Evolutionary conservation across 208 protist genomes (phyloP).

Genomic region (Crithidia fasciculata): DNA sequence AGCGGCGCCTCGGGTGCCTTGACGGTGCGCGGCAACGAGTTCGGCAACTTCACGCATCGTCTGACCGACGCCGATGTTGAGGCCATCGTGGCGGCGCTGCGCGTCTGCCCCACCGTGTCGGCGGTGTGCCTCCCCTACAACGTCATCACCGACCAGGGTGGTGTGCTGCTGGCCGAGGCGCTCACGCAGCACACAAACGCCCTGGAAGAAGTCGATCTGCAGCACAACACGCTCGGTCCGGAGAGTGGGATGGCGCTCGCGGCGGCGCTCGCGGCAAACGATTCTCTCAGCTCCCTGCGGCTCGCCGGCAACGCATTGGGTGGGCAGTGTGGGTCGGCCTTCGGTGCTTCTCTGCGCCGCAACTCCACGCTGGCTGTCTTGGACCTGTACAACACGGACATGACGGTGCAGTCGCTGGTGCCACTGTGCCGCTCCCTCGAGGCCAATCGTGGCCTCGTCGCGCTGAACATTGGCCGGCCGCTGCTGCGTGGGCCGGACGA

Average conservation of each 20-base stretch:
- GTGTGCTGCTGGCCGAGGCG: conserved; percentile 44
- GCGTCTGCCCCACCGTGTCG: conserved; percentile 26
- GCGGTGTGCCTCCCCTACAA: conserved; percentile 75
- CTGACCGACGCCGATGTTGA: conserved; percentile 67
- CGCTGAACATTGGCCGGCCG: conserved; percentile 70
- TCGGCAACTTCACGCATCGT: conserved; percentile 62
- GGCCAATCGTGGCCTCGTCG: conserved; percentile 48
- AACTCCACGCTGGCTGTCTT: conserved; percentile 47
- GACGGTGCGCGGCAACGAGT: conserved; percentile 58
- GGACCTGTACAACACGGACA: conserved; percentile 60
- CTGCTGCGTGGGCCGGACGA: conserved; percentile 66
- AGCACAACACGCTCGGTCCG: conserved; percentile 61
- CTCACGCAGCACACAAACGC: conserved; percentile 36
- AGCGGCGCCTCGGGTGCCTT: conserved; percentile 31
- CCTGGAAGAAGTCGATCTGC: conserved; percentile 61
- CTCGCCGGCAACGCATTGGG: conserved; percentile 70
- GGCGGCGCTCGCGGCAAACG: conserved; percentile 30
- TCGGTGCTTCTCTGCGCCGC: conserved; percentile 42
- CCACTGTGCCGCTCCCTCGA: conserved; percentile 43
- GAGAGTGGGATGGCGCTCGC: conserved; percentile 51
- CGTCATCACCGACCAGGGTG: conserved; percentile 51
- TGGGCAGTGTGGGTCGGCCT: conserved; percentile 35
- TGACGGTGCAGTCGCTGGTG: conserved; percentile 67
- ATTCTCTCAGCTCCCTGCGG: conserved; percentile 35
- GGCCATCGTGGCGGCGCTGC: conserved; percentile 43